Evolutionary conservation across 1,139 yeast species (phyloP).

Genomic region (Candida mesenterica): DNA sequence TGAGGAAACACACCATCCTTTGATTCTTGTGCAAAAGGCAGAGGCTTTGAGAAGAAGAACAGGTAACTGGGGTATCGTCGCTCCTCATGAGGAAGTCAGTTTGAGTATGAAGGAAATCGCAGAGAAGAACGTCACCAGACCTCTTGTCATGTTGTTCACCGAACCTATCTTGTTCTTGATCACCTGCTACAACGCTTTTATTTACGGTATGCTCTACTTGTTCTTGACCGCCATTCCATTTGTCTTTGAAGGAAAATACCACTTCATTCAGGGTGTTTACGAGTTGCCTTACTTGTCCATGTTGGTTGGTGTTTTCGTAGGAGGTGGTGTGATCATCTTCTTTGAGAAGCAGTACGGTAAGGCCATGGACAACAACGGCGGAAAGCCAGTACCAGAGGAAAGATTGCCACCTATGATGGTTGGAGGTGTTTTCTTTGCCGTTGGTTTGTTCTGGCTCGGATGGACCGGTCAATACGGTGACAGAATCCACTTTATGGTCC

Average conservation of each 20-base stretch:
- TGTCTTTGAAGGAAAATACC: slow-evolving; percentile 62
- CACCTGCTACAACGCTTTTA: slow-evolving; percentile 75
- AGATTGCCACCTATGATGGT: slow-evolving; percentile 73
- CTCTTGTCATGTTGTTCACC: slow-evolving; percentile 60
- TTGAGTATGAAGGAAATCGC: slow-evolving; percentile 62
- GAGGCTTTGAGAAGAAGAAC: slow-evolving; percentile 54
- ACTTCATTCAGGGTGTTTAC: slow-evolving; percentile 51
- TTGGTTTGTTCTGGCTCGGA: slow-evolving; percentile 80
- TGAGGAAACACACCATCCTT: slow-evolving; percentile 51
- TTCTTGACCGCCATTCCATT: slow-evolving; percentile 79
- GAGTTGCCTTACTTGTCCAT: slow-evolving; percentile 64
- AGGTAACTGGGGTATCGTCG: slow-evolving; percentile 76
- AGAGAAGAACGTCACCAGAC: slow-evolving; percentile 69
- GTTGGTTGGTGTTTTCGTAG: slow-evolving; percentile 58
- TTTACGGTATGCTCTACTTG: slow-evolving; percentile 78
- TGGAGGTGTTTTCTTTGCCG: slow-evolving; percentile 67
- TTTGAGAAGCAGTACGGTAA: slow-evolving; percentile 28
- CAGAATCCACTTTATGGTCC: slow-evolving; percentile 80
- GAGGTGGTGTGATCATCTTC: slow-evolving; percentile 43
- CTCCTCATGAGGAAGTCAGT: slow-evolving; percentile 74
- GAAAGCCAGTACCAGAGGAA: slow-evolving; percentile 72
- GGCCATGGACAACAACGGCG: slow-evolving; percentile 46
- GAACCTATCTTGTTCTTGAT: slow-evolving; percentile 75
- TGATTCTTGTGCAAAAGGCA: slow-evolving; percentile 59
- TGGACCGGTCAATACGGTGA: slow-evolving; percentile 79